Percentiles rank a stretch among this genome's conserved stretches.
These are phyloP conservation scores for Hyphodiscus sp. DNA, from an alignment of 2,329 filamentous ascomycete species.

Conservation along the genomic window DNA sequence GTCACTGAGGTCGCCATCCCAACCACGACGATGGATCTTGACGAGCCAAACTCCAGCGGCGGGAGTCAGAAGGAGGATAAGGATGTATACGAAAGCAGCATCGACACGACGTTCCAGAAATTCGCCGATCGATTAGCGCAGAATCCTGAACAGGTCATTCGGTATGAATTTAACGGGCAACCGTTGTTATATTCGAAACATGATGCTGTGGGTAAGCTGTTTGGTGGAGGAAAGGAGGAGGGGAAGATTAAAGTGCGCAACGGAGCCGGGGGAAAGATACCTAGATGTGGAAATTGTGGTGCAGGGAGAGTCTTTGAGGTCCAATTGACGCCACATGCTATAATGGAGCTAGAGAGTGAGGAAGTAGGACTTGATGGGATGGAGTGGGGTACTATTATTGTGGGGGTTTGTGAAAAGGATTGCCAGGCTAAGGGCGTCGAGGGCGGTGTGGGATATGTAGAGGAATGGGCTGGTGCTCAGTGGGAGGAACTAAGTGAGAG, in stretches of 20 bases:
- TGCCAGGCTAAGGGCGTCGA: conserved; percentile 57
- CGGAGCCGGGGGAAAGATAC: conserved; percentile 45
- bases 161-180: conserved; percentile 68
- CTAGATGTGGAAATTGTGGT: conserved; percentile 72
- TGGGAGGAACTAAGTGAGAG: conserved; percentile 69
- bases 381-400: conserved; percentile 94
- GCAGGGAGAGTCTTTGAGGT: conserved; percentile 77
- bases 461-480: conserved; percentile 97
- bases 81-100: conserved; percentile 64
- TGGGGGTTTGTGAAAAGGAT: conserved; percentile 77
- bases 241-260: conserved; percentile 21
- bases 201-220: conserved; percentile 64
- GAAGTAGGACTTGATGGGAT: conserved; percentile 71
- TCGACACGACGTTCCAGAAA: conserved; percentile 72
- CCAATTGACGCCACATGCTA: conserved; percentile 86
- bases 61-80: conserved; percentile 53
- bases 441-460: conserved; percentile 67
- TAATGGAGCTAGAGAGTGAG: conserved; percentile 78
- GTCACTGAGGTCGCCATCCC: conserved; percentile 45
- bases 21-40: conserved; percentile 40
- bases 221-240: conserved; percentile 33
- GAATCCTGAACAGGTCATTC: conserved; percentile 76
- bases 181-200: conserved; percentile 76
- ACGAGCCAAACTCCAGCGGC: conserved; percentile 34
- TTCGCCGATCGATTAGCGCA: conserved; percentile 73